These are phyloP conservation scores for Triticum dicoccoides DNA, from an alignment of 176 grass and related monocot genomes.

Conservation along the genomic window DNA sequence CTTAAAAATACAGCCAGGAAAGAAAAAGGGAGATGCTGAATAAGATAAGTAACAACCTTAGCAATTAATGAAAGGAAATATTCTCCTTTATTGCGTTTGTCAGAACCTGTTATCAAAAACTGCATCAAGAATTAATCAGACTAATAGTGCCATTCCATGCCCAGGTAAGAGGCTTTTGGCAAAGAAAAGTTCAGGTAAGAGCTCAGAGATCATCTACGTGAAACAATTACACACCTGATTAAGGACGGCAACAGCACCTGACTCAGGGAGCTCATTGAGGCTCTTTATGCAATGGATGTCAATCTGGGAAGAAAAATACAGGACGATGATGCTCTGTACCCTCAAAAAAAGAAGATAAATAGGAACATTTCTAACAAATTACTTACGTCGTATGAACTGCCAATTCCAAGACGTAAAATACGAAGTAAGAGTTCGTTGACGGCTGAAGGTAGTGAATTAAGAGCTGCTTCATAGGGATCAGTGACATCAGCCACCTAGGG, in stretches of 20 bases:
- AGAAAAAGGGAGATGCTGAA: neutral
- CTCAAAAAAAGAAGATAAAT: neutral
- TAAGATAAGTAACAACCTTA: constrained; percentile 50
- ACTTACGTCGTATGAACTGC: constrained; percentile 68
- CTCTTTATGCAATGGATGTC: constrained; percentile 56
- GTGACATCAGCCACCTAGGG: constrained; percentile 39
- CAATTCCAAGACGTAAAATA: constrained; percentile 70
- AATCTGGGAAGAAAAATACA: constrained; percentile 49
- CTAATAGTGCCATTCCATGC: neutral
- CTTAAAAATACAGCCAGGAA: neutral
- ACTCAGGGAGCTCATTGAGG: constrained; percentile 59
- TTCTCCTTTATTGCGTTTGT: constrained; percentile 73
- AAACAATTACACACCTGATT: constrained; percentile 61
- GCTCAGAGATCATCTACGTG: constrained; percentile 26
- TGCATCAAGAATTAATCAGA: constrained; percentile 33
- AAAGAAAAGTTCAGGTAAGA: constrained; percentile 8
- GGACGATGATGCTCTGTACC: neutral
- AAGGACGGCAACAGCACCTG: constrained; percentile 74
- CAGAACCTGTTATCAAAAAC: constrained; percentile 75
- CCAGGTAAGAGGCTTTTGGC: neutral
- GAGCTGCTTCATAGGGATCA: constrained; percentile 74
- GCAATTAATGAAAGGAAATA: constrained; percentile 78
- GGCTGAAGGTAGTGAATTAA: constrained; percentile 61
- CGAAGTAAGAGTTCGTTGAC: constrained; percentile 65
- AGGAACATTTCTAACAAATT: neutral